Conservation (phyloP, 352 stramenopile species). For the Plasmopara halstedii region DNA sequence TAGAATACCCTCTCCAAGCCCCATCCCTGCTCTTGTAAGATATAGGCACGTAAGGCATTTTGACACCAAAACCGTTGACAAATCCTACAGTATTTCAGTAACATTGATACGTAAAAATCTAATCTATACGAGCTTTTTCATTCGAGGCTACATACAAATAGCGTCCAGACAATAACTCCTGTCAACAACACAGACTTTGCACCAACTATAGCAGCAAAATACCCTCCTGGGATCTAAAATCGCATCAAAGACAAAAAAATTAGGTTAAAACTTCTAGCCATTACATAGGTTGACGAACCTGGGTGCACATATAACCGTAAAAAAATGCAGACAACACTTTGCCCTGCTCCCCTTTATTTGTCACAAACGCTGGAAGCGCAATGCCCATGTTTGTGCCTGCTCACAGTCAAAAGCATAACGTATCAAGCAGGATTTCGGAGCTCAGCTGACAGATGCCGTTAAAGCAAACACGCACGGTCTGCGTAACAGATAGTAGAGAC, state of each 20-base stretch:
- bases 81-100: constrained; percentile 26
- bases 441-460: background rate
- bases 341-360: constrained; percentile 67
- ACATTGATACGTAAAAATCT: background rate
- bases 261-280: background rate
- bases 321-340: constrained; percentile 82
- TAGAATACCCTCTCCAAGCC: constrained; percentile 77
- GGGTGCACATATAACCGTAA: constrained; percentile 83
- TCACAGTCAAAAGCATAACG: background rate
- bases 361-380: constrained; percentile 65
- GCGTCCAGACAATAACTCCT: constrained; percentile 75
- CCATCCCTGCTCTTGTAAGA: constrained; percentile 71
- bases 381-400: constrained; percentile 85
- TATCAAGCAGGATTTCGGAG: constrained; percentile 10
- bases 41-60: constrained; percentile 63
- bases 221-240: constrained; percentile 68
- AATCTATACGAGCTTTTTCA: background rate
- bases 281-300: constrained; percentile 26
- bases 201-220: constrained; percentile 55
- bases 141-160: constrained; percentile 41
- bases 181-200: constrained; percentile 67
- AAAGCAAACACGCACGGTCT: constrained; percentile 38
- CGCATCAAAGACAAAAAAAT: background rate
- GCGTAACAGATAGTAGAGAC: constrained; percentile 82
- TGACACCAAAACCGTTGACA: constrained; percentile 63